These are phyloP conservation scores for Podaxis sp. DNA, from an alignment of 768 basidiomycete genomes.

Conservation along the genomic window DNA sequence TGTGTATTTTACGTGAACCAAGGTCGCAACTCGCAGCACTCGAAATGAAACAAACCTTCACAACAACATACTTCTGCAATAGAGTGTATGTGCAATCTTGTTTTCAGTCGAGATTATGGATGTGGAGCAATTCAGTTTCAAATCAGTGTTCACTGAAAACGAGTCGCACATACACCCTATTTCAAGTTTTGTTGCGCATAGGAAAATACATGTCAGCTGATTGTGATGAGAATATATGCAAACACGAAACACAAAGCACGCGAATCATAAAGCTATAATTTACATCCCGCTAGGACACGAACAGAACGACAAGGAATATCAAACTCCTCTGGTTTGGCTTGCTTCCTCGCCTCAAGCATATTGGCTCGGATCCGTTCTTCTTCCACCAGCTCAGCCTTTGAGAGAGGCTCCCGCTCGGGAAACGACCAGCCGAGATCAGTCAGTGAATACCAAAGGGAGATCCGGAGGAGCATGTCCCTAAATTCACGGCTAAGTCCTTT, in stretches of 20 bases:
- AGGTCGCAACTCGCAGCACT: too few relatives aligned
- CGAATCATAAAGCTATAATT: slow-evolving; percentile 21
- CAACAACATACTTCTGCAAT: too few relatives aligned
- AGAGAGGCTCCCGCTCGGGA: slow-evolving; percentile 56
- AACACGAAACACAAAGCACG: not conserved
- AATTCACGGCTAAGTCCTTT: not conserved
- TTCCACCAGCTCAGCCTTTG: slow-evolving; percentile 66
- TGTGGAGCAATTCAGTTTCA: too few relatives aligned
- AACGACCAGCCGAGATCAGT: slow-evolving; percentile 54
- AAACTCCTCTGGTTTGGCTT: slow-evolving; percentile 47
- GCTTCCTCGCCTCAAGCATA: slow-evolving; percentile 53
- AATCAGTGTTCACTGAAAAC: too few relatives aligned
- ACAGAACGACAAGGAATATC: slow-evolving; percentile 54
- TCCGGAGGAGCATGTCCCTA: slow-evolving; percentile 64
- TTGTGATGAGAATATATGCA: not conserved
- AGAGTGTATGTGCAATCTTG: too few relatives aligned
- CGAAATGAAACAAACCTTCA: too few relatives aligned
- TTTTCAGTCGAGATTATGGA: too few relatives aligned
- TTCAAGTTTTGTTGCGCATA: not conserved
- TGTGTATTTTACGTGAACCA: too few relatives aligned
- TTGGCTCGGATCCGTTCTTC: slow-evolving; percentile 59
- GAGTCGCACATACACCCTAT: too few relatives aligned
- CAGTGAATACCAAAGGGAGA: slow-evolving; percentile 62
- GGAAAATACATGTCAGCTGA: not conserved
- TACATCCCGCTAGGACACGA: slow-evolving; percentile 59